Evolutionary conservation across 345 rosid species (phyloP).

Genomic region (Acer negundo): DNA sequence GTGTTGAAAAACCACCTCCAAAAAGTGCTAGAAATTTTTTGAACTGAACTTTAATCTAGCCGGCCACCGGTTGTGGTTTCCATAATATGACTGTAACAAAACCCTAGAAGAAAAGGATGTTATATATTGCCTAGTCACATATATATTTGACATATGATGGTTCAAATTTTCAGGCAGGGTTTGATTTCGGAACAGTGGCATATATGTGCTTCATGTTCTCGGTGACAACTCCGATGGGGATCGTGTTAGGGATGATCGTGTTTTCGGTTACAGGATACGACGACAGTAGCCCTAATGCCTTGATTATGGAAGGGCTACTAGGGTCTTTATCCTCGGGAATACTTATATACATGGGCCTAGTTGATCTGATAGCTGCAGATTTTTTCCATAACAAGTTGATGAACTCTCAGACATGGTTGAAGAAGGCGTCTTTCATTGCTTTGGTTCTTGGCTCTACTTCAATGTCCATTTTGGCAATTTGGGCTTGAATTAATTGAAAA

Average conservation of each 20-base stretch:
- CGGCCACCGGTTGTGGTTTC: too few relatives aligned
- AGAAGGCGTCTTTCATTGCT: constrained; percentile 74
- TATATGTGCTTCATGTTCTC: constrained; percentile 95
- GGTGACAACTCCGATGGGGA: constrained; percentile 89
- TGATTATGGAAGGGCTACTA: constrained; percentile 84
- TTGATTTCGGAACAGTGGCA: constrained; percentile 63
- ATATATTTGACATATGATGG: background rate
- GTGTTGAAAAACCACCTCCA: too few relatives aligned
- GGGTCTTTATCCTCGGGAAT: constrained; percentile 89
- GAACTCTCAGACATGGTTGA: constrained; percentile 55
- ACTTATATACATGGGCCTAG: constrained; percentile 91
- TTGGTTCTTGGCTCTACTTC: constrained; percentile 69
- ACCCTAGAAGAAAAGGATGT: too few relatives aligned
- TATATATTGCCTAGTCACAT: too few relatives aligned
- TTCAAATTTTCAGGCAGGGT: constrained; percentile 71
- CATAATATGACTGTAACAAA: too few relatives aligned
- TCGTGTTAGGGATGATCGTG: constrained; percentile 76
- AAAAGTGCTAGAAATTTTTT: too few relatives aligned
- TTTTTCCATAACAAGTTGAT: constrained; percentile 93
- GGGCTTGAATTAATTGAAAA: constrained; percentile 53
- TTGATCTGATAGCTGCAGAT: constrained; percentile 84
- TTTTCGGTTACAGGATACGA: constrained; percentile 80
- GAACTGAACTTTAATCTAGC: too few relatives aligned
- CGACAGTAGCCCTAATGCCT: constrained; percentile 70
- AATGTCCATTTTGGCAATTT: constrained; percentile 93